These are phyloP conservation scores for Smittium mucronatum DNA, from an alignment of 371 early-diverging fungal genomes.

Conservation along the genomic window DNA sequence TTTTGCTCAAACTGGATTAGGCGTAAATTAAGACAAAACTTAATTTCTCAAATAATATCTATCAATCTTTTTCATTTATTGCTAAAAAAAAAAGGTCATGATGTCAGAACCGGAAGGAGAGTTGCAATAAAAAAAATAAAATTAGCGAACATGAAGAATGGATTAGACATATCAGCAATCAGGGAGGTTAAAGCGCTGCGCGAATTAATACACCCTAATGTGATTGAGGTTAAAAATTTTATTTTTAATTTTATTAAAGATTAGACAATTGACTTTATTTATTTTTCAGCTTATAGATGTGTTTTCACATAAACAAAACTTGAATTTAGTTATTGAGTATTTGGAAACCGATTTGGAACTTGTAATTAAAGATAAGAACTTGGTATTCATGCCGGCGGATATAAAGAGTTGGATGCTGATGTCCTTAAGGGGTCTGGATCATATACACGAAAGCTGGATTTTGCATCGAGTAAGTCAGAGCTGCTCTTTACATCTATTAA, in stretches of 20 bases:
- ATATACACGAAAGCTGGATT: conserved; percentile 86
- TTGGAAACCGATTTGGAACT: conserved; percentile 92
- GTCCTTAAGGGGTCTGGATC: conserved; percentile 87
- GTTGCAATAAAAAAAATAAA: conserved; percentile 96
- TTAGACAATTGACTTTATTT: neutral
- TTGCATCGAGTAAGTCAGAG: conserved; percentile 66
- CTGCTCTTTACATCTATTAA: neutral
- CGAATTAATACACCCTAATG: conserved; percentile 82
- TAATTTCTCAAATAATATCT: too few relatives aligned
- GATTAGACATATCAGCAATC: conserved; percentile 89
- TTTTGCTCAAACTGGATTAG: neutral
- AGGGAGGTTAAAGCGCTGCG: conserved; percentile 95
- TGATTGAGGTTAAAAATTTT: conserved; percentile 50
- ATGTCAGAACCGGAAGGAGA: conserved; percentile 41
- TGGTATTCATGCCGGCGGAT: conserved; percentile 92
- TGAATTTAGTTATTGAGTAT: conserved; percentile 94
- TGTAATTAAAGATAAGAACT: conserved; percentile 88
- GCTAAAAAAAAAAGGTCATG: conserved; percentile 29
- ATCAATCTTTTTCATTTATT: neutral
- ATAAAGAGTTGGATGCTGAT: conserved; percentile 98
- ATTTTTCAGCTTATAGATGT: conserved; percentile 72
- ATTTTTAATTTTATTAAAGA: neutral
- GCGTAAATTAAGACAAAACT: too few relatives aligned
- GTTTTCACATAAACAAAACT: conserved; percentile 78
- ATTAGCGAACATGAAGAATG: conserved; percentile 70